phyloP scores from a whole-genome alignment of 1,284 basidiomycete species.

The Chondrostereum purpureum region DNA sequence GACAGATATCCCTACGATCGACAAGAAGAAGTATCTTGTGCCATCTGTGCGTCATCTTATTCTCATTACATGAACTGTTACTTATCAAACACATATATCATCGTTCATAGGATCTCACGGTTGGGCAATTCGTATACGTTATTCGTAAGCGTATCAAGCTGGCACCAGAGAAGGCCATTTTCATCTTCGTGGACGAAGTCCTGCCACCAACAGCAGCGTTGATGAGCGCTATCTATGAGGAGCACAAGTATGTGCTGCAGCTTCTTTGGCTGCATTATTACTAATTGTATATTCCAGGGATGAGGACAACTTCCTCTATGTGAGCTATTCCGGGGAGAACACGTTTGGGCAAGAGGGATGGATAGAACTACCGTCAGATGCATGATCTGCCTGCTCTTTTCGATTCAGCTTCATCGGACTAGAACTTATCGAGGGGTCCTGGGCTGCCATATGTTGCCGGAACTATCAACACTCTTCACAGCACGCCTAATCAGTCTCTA shows the following conservation, averaged over 20 bases:
- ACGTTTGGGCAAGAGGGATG: conserved; percentile 70
- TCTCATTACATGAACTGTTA: background rate
- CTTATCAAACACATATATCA: too few relatives aligned
- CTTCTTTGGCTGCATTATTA: conserved; percentile 4
- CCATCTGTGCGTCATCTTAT: conserved; percentile 66
- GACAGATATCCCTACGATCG: conserved; percentile 98
- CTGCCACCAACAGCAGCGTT: conserved; percentile 96
- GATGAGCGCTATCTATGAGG: conserved; percentile 99
- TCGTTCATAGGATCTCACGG: conserved; percentile 79
- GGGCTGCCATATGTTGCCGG: background rate
- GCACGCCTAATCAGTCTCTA: too few relatives aligned
- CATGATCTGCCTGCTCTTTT: conserved; percentile 24
- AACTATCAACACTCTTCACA: background rate
- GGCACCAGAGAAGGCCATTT: conserved; percentile 98
- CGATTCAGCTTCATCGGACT: background rate
- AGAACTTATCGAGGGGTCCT: background rate
- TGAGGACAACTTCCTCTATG: conserved; percentile 94
- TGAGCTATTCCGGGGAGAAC: conserved; percentile 96
- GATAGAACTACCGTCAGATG: conserved; percentile 41
- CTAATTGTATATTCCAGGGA: too few relatives aligned
- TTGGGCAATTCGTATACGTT: conserved; percentile 99
- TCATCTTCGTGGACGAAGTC: conserved; percentile 98
- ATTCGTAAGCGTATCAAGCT: conserved; percentile 99
- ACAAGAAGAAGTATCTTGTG: conserved; percentile 99
- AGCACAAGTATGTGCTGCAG: conserved; percentile 97